Evolutionary conservation across 1,284 basidiomycete genomes (phyloP), one percentile per base, ranked within the genome.

Genomic region (Cutaneotrichosporon spelunceum): DNA sequence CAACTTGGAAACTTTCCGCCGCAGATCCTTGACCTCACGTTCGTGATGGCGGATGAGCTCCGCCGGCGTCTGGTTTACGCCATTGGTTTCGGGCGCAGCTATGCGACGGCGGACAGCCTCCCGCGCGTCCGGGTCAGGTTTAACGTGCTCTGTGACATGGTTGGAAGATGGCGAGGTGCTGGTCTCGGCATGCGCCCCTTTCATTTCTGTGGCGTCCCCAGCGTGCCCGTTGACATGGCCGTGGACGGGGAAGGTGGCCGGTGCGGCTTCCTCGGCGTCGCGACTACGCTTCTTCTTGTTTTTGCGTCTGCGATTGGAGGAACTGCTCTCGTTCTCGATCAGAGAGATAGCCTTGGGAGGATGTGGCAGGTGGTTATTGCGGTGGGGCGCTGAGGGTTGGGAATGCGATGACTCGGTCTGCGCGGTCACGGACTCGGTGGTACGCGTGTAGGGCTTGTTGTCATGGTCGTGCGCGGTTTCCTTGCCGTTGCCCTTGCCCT

Each of bases 251-350:
- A 42, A n/a, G 39, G 19, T 9, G 1, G 39, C 19, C 39, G 39
- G 39, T 0, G 39, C 8, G 19, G 19, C 39, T 42, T 42, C 39
- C 39, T 42, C 39, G 39, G 9, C 4, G 19, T 21, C 33, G 50
- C 50, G 50, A 10, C 50, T 34, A 10, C 50, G 50, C 30, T 53
- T 53, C n/a, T n/a, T 36, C 48, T 47, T 47, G 30, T 33, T 23
- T 21, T 47, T 23, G 21, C 45, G 16, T 42, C 19, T 42, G 9
- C 39, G 16, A 7, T 9, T 42, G 19, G 39, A 39, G 13, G 39
- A 21, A 19, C 39, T 42, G 19, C 2, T 19, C 39, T 19, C 16
- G 39, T 16, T 5, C 19, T 6, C 16, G 36, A 19, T 16, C 39
- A n/a, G 39, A 9, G 8, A 42, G 39, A 19, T 19, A n/a, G 39